A percentile compares a stretch with the other conserved stretches of the same genome.
phyloP scores from a whole-genome alignment of 2,329 filamentous ascomycete species.

The Fusarium circinatum region DNA sequence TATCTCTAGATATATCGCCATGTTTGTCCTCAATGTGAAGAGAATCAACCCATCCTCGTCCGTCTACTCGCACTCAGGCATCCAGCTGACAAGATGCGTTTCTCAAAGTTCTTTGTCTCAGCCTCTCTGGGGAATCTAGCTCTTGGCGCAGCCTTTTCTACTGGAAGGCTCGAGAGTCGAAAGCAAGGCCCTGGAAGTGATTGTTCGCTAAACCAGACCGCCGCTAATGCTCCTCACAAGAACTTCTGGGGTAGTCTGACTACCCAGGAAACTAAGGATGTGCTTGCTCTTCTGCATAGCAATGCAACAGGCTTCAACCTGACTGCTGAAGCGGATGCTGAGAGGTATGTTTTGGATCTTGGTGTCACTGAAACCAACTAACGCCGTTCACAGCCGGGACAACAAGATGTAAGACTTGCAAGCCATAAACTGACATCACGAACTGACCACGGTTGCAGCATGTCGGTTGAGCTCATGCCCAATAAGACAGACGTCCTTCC shows the following conservation, averaged over 20 bases:
- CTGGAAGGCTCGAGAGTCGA: neutral
- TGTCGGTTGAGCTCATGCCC: neutral
- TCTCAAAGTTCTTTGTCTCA: neutral
- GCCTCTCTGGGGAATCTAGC: neutral
- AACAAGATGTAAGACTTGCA: neutral
- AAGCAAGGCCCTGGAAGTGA: neutral
- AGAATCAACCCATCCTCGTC: neutral
- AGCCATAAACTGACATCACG: accelerated
- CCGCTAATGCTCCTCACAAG: neutral
- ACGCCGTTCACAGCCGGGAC: neutral
- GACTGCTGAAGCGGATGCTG: neutral
- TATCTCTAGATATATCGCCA: neutral
- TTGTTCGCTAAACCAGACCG: neutral
- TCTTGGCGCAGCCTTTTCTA: neutral
- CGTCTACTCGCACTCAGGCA: neutral
- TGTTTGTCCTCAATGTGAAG: neutral
- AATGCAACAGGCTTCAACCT: neutral
- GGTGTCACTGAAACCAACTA: too few species aligned
- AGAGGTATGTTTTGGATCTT: neutral
- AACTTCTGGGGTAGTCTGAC: constrained; percentile 8
- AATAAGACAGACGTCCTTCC: constrained; percentile 1
- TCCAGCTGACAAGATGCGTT: neutral
- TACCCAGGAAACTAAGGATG: neutral
- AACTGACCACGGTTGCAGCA: accelerated
- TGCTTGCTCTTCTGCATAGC: neutral